Evolutionary conservation across 2,329 filamentous ascomycete species (phyloP).

Genomic region (Neonectria coccinea): DNA sequence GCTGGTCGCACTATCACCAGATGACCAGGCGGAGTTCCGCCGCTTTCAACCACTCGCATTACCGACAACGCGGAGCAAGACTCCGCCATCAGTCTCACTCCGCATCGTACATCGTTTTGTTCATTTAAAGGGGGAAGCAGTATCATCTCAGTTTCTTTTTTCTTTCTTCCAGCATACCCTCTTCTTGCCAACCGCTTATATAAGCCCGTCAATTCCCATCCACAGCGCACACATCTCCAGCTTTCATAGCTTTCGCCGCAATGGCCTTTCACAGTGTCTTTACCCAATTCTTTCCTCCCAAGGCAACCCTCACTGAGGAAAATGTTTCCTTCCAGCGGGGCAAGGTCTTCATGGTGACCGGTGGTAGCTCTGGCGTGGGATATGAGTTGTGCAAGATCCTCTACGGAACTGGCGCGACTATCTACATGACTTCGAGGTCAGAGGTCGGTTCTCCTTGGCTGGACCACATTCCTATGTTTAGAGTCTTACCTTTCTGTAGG

Average conservation of each 20-base stretch:
- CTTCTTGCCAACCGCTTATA: background rate
- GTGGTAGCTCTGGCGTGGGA: constrained; percentile 56
- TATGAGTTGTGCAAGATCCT: constrained; percentile 64
- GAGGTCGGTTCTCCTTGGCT: constrained; percentile 21
- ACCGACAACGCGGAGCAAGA: background rate
- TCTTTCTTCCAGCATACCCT: background rate
- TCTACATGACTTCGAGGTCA: constrained; percentile 64
- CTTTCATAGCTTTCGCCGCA: background rate
- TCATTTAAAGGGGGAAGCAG: background rate
- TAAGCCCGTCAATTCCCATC: too few species aligned
- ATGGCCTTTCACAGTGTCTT: constrained; percentile 28
- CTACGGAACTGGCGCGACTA: constrained; percentile 62
- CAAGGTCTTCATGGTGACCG: constrained; percentile 61
- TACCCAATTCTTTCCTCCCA: constrained; percentile 30
- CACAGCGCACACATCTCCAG: background rate
- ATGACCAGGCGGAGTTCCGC: constrained; percentile 26
- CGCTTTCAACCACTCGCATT: background rate
- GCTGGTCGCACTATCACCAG: background rate
- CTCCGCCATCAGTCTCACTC: background rate
- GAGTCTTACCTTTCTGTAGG: constrained; percentile 12
- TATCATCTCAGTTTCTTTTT: background rate
- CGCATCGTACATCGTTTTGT: background rate
- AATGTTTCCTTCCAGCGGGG: constrained; percentile 44
- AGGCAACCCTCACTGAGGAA: constrained; percentile 43
- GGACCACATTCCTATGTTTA: background rate